Conservation (phyloP, 2,329 filamentous ascomycete species). For the Microcyclosporella mali region DNA sequence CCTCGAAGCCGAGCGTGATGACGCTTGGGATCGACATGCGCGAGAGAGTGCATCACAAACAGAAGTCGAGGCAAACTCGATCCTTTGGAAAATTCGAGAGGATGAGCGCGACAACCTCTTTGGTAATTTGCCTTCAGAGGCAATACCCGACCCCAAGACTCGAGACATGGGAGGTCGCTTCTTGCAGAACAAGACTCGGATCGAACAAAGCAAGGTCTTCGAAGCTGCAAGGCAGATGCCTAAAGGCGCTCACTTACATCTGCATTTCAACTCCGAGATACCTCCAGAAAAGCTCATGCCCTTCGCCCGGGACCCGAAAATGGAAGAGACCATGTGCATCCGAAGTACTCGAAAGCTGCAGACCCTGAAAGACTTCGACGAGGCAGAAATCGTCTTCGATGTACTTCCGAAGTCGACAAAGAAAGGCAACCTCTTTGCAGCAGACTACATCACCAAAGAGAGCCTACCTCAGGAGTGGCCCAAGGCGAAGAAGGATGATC, state of each 20-base stretch:
- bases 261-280: slow-evolving; percentile 73
- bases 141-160: slow-evolving; percentile 33
- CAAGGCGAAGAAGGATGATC: slow-evolving; percentile 6
- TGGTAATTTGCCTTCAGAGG: slow-evolving; percentile 39
- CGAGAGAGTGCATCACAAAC: slow-evolving; percentile 19
- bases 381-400: slow-evolving; percentile 58
- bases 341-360: slow-evolving; percentile 52
- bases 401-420: slow-evolving; percentile 36
- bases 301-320: slow-evolving; percentile 38
- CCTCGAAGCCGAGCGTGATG: slow-evolving; percentile 26
- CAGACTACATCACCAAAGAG: slow-evolving; percentile 37
- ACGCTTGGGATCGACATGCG: slow-evolving; percentile 35
- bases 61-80: slow-evolving; percentile 31
- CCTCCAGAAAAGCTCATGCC: slow-evolving; percentile 55
- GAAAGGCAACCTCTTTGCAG: slow-evolving; percentile 43
- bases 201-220: slow-evolving; percentile 52
- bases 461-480: too few species aligned
- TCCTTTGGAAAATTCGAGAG: slow-evolving; percentile 37
- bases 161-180: slow-evolving; percentile 46
- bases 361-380: slow-evolving; percentile 38
- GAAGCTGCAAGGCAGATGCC: slow-evolving; percentile 54
- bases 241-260: slow-evolving; percentile 67
- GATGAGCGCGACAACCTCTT: slow-evolving; percentile 37
- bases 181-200: slow-evolving; percentile 39
- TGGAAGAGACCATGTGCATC: slow-evolving; percentile 61